A percentile compares a stretch with the other conserved stretches of the same genome.
Evolutionary conservation across 768 basidiomycete species (phyloP).

Genomic region (Leccinum olivaceopallidum): DNA sequence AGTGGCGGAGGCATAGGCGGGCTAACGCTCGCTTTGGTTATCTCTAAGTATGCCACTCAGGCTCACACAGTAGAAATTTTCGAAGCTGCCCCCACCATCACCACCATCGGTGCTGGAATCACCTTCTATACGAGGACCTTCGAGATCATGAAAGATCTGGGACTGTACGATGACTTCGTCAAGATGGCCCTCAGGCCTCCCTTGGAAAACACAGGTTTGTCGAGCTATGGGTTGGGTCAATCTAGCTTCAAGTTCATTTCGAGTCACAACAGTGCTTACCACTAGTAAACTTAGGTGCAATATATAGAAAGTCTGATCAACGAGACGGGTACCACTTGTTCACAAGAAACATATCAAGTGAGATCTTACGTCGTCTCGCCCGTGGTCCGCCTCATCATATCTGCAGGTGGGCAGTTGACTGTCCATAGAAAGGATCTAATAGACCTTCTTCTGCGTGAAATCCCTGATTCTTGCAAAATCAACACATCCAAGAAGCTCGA

Average conservation of each 20-base stretch:
- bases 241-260: not conserved
- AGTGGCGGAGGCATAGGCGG: constrained; percentile 44
- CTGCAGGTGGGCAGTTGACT: constrained; percentile 28
- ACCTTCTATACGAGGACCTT: constrained; percentile 48
- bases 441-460: constrained; percentile 30
- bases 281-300: constrained; percentile 17
- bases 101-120: constrained; percentile 47
- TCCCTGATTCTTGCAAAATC: constrained; percentile 29
- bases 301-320: constrained; percentile 37
- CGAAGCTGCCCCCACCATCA: constrained; percentile 40
- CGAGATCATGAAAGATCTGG: constrained; percentile 41
- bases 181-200: constrained; percentile 18
- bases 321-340: constrained; percentile 31
- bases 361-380: not conserved
- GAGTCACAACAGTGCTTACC: not conserved
- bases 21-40: constrained; percentile 33
- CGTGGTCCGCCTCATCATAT: not conserved
- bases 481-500: constrained; percentile 38
- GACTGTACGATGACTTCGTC: constrained; percentile 36
- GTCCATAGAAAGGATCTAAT: constrained; percentile 43
- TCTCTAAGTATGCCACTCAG: constrained; percentile 24
- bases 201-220: constrained; percentile 24
- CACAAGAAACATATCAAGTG: constrained; percentile 27
- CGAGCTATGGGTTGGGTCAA: not conserved
- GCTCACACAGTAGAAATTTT: constrained; percentile 40